phyloP scores from a whole-genome alignment of 2,329 filamentous ascomycete genomes.

The Ilyonectria mors-panacis region DNA sequence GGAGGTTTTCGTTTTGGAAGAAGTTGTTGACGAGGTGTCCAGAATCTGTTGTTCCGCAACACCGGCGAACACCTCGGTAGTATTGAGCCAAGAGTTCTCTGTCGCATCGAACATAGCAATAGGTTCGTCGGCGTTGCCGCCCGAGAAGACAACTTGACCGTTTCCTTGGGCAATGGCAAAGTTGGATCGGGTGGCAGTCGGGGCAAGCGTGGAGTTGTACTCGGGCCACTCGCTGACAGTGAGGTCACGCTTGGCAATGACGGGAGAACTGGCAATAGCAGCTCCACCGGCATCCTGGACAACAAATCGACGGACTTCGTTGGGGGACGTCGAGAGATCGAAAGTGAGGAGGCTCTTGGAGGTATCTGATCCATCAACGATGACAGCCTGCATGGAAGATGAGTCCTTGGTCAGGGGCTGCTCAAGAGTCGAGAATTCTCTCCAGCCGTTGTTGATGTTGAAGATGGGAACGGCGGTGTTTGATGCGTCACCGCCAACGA shows the following conservation, averaged over 20 bases:
- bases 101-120: constrained; percentile 84
- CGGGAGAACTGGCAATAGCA: constrained; percentile 62
- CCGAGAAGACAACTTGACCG: constrained; percentile 83
- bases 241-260: constrained; percentile 61
- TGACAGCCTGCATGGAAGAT: constrained; percentile 69
- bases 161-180: constrained; percentile 80
- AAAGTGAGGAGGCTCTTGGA: constrained; percentile 87
- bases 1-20: constrained; percentile 20
- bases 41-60: constrained; percentile 58
- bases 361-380: constrained; percentile 81
- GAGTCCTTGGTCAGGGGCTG: constrained; percentile 72
- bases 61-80: constrained; percentile 71
- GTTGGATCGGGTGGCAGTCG: constrained; percentile 72
- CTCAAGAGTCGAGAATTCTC: constrained; percentile 72
- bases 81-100: constrained; percentile 84
- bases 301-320: constrained; percentile 79
- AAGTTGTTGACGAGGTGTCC: constrained; percentile 42
- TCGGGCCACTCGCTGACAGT: constrained; percentile 78
- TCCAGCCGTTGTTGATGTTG: constrained; percentile 78
- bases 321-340: constrained; percentile 81
- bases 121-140: constrained; percentile 77
- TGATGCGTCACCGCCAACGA: constrained; percentile 77
- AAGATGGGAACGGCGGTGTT: constrained; percentile 67
- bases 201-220: constrained; percentile 84
- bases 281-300: constrained; percentile 74